Base-by-base conservation (phyloP, 148 eudicot genomes). In the Vaccinium macrocarpon region DNA sequence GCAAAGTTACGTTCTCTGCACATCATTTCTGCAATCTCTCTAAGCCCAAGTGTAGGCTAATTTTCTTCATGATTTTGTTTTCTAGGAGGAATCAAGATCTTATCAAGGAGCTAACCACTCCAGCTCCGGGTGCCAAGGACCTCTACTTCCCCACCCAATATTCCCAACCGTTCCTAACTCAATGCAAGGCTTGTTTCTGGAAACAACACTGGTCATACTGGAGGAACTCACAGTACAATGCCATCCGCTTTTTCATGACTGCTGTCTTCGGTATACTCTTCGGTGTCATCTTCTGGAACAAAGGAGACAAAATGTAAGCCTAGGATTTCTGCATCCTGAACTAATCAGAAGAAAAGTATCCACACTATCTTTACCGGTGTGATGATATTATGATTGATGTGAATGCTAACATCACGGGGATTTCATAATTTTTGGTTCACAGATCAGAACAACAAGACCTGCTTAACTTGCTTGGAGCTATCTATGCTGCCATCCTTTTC, bases 141-240 rank as follows among this genome's bases (percentile, higher is more conserved):
- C 85, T 83, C 19, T 51, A 83, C 56, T 83, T 83, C 85, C 56
- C 85, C 11, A 83, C 85, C 18, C 21, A 76, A 46, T 76, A 83
- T 56, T 83, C 85, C 1, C 81, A 76, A 61, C 7, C 73, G 3
- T 76, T 83, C 55, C 12, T 76, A 16, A 76, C 5, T 4, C 46
- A 42, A 42, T 42, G 46, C 46, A 42, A 42, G 46, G 46, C 46
- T 42, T 42, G 46, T 73, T 83, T 83, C 68, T 76, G 73, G 73
- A 83, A 83, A 76, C 85, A 83, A 76, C 38, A 48, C 32, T 75
- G 79, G 81, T 83, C 85, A n/a, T 83, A 83, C 59, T 83, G 85
- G 85, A 83, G 85, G 56, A 61, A 83, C 80, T 64, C 85, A 61
- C 74, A 76, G 74, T 76, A 83, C n/a, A 83, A 83, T 23, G 81